Conservation (phyloP, 495 filamentous ascomycete species). For the Aspergillus olivimuriae region DNA sequence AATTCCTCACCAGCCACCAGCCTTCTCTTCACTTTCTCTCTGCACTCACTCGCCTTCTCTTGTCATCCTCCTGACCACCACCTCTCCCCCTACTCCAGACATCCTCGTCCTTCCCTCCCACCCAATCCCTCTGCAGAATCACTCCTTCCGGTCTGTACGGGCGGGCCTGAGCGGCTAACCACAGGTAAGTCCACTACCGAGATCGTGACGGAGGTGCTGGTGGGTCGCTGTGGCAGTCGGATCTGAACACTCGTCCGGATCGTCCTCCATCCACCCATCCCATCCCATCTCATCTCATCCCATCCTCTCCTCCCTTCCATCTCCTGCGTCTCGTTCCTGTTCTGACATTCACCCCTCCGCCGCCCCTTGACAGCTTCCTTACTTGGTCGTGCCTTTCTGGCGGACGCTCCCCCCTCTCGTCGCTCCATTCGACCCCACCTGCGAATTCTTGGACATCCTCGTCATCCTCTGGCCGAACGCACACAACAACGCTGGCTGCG, state of each 20-base stretch:
- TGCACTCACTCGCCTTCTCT: conserved; percentile 15
- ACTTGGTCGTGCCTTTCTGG: conserved; percentile 25
- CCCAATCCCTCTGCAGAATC: conserved; percentile 23
- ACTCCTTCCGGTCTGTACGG: neutral
- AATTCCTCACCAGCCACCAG: neutral
- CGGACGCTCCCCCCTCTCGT: neutral
- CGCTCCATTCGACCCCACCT: conserved; percentile 2
- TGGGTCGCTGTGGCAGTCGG: neutral
- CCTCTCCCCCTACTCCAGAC: conserved; percentile 19
- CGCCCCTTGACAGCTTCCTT: conserved; percentile 3
- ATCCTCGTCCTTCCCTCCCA: conserved; percentile 20
- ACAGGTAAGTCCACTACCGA: neutral
- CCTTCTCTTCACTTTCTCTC: conserved; percentile 8
- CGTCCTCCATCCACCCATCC: neutral
- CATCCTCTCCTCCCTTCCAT: conserved; percentile 33
- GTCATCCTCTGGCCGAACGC: neutral
- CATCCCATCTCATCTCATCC: conserved; percentile 25
- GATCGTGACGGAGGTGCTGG: neutral
- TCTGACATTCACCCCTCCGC: neutral
- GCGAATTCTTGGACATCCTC: neutral
- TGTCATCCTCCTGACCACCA: conserved; percentile 20
- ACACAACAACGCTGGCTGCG: neutral
- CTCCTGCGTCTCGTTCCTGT: conserved; percentile 5
- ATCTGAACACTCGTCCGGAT: neutral
- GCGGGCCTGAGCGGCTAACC: neutral